Evolutionary conservation across 169 alveolate species (phyloP).

Genomic region (Babesia microti): DNA sequence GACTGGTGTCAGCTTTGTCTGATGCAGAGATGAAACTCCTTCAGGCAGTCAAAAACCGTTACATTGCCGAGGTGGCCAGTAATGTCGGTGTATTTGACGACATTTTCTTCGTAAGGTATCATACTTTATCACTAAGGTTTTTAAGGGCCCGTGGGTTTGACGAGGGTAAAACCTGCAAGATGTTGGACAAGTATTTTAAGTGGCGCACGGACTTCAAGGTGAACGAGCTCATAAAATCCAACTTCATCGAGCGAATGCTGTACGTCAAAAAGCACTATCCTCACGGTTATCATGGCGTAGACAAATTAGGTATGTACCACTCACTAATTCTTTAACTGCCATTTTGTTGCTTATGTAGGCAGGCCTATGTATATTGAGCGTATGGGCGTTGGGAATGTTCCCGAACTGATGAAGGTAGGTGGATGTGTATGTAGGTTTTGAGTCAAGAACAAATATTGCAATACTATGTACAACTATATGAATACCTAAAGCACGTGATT

Average conservation of each 20-base stretch:
- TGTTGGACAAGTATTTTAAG: constrained; percentile 51
- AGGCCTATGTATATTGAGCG: constrained; percentile 63
- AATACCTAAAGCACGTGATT: constrained; percentile 33
- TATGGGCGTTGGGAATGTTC: constrained; percentile 50
- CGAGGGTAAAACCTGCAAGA: constrained; percentile 46
- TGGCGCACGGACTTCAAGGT: constrained; percentile 48
- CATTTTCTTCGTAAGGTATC: constrained; percentile 40
- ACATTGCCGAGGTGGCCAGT: constrained; percentile 20
- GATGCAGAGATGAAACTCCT: constrained; percentile 28
- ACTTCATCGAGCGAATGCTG: constrained; percentile 4
- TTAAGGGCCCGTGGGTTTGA: constrained; percentile 56
- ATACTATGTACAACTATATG: constrained; percentile 42
- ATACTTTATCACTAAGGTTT: constrained; percentile 17
- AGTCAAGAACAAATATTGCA: constrained; percentile 22
- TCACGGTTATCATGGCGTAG: constrained; percentile 59
- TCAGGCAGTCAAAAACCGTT: constrained; percentile 23
- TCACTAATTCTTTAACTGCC: too few relatives aligned
- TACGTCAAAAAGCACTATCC: constrained; percentile 39
- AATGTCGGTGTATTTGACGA: constrained; percentile 33
- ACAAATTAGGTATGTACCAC: constrained; percentile 36
- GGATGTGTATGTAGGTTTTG: too few relatives aligned
- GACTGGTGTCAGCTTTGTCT: constrained; percentile 40
- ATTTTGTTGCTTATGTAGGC: too few relatives aligned
- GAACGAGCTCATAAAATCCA: constrained; percentile 8
- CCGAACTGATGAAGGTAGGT: constrained; percentile 25